A percentile compares a stretch with the other conserved stretches of the same genome.
Evolutionary conservation across 2,329 filamentous ascomycete species (phyloP).

Genomic region (Curvularia sp.): DNA sequence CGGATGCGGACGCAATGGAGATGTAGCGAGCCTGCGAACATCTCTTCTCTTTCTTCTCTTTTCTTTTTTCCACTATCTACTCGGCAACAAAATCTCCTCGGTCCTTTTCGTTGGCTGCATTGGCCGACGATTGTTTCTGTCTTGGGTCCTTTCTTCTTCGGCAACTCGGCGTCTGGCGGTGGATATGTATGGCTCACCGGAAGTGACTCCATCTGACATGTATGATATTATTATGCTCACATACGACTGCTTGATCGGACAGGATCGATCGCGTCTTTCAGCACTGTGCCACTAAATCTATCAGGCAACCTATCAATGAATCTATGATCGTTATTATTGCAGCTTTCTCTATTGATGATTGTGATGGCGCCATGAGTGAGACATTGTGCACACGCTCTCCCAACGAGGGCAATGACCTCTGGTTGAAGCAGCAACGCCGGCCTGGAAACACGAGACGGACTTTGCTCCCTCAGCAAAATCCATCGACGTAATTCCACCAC

Average conservation of each 20-base stretch:
- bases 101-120: slow-evolving; percentile 31
- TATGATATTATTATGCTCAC: slow-evolving; percentile 41
- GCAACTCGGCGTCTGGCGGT: slow-evolving; percentile 44
- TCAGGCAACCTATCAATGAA: slow-evolving; percentile 37
- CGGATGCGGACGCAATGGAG: slow-evolving; percentile 46
- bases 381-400: neutral
- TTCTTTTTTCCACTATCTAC: slow-evolving; percentile 22
- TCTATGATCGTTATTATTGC: slow-evolving; percentile 17
- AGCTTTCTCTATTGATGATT: neutral
- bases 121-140: slow-evolving; percentile 33
- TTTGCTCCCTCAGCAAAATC: neutral
- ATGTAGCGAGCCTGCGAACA: slow-evolving; percentile 33
- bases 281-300: slow-evolving; percentile 33
- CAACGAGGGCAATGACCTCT: neutral
- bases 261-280: slow-evolving; percentile 41
- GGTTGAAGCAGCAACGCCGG: neutral
- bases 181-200: slow-evolving; percentile 41
- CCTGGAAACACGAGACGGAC: neutral
- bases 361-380: neutral
- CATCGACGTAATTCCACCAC: neutral
- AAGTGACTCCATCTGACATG: slow-evolving; percentile 35
- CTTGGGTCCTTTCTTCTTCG: slow-evolving; percentile 34
- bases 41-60: slow-evolving; percentile 24
- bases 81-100: slow-evolving; percentile 33
- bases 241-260: slow-evolving; percentile 47